Base-by-base conservation (phyloP, 192 early-diverging fungal species). In the Backusella liffmaniae region DNA sequence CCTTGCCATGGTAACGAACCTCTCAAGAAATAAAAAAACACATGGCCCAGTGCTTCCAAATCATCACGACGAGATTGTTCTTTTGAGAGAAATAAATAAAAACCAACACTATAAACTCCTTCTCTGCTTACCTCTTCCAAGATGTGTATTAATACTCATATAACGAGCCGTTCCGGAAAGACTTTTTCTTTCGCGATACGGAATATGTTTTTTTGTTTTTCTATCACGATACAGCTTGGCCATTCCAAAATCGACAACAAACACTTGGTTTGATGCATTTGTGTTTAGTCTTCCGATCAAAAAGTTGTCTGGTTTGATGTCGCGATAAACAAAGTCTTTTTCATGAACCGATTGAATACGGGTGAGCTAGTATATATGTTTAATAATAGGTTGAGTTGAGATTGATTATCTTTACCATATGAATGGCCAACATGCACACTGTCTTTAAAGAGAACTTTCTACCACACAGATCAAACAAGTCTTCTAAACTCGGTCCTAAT, bases 291-390 rank as follows among this genome's bases (percentile, higher is more conserved):
- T 88, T 44, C 97, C 97, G 67, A 97, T 91, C 77, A 99, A 81
- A 78, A 99, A 99, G 87, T 99, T 99, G 82, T 99, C 97, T 44
- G 97, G 97, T 83, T 99, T 99, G 84, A 99, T 97, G 82, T 99
- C 97, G 67, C 97, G 91, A 83, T 99, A 99, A 53, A 99, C 94
- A 66, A 97, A 84, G 76, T 95, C 95, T 74, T 91, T 87, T 76
- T 97, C 95, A 80, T 99, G 97, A 51, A 99, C 93, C 1, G 91
- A 87, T 85, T 97, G 94, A 16, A 99, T 91, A 70, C 93, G 91
- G 34, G 87, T 90, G 39, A 89, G 77, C 86, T 91, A 32, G 32
- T 32, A 32, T 32, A 2, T 32, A 32, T 32, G 32, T 32, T 32
- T 32, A 32, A 32, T 32, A 32, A 32, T 3, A 32, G 32, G 3